Evolutionary conservation across 345 rosid genomes (phyloP), one percentile per base, ranked within the genome.

Genomic region (Populus pruinosa): DNA sequence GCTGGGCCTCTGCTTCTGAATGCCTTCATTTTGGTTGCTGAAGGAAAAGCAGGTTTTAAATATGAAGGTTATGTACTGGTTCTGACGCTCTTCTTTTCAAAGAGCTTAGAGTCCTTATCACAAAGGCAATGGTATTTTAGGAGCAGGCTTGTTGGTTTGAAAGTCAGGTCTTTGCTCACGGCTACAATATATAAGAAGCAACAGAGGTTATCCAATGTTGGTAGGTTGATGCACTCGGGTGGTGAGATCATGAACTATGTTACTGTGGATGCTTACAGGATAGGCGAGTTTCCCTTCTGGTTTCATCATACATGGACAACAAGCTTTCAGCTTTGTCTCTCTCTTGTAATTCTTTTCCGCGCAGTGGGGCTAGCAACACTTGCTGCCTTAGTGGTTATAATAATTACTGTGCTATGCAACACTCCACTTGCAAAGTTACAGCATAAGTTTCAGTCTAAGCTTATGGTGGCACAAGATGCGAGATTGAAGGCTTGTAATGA

Each of bases 211-310:
- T 91, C 96, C 59, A 95, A 90, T 77, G 82, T 92, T 23, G 87
- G 96, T 43, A 89, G 94, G 77, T 23, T 88, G 86, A 82, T 83
- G 36, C 99, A 95, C 85, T 91, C 99, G 3, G 90, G 97, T 0
- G 90, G 99, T 5, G 98, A 95, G 88, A 90, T 95, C 56, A 90
- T 91, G 91, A 95, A 95, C 81, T 95, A 93, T 77, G 97, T 94
- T 8, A 88, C 96, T 0, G 96, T 95, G 18, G 99, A 95, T 89
- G 96, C 99, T 21, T 95, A 91, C 67, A 85, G 99, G 70, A 90
- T 95, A 23, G 99, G 99, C 4, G 99, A 95, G 35, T 95, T 93
- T 73, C 96, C 99, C 2, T 95, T 88, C 81, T 95, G 98, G 99
- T 88, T 92, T 82, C 99, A 95, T 73, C 98, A 93, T 87, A 91